Percentiles rank a stretch among this genome's conserved stretches.
Evolutionary conservation across 495 filamentous ascomycete species (phyloP).

Genomic region (Aspergillus sclerotioniger): DNA sequence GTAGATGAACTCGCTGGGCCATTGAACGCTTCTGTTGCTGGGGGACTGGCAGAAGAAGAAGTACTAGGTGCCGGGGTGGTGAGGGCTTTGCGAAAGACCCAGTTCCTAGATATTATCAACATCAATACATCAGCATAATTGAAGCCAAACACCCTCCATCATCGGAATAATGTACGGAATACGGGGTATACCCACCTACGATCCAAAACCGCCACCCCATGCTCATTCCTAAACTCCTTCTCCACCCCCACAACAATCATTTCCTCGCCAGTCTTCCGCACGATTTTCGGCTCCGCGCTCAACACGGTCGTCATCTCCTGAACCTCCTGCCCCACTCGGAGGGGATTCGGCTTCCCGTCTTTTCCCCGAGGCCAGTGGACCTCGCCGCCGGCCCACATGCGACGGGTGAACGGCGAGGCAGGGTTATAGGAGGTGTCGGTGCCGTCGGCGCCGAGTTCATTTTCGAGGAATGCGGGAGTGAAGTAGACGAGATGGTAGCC

Average conservation of each 20-base stretch:
- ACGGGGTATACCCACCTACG: conserved; percentile 36
- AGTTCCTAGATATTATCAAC: conserved; percentile 45
- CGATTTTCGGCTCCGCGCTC: conserved; percentile 49
- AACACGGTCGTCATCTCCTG: conserved; percentile 57
- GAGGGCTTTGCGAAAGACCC: conserved; percentile 58
- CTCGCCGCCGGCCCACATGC: conserved; percentile 79
- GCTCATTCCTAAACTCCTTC: conserved; percentile 54
- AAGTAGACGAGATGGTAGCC: conserved; percentile 77
- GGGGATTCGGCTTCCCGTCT: conserved; percentile 34
- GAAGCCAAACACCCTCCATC: background rate
- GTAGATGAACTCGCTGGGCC: conserved; percentile 25
- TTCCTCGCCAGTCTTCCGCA: conserved; percentile 53
- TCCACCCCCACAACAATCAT: conserved; percentile 67
- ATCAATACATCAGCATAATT: background rate
- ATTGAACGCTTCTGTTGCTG: conserved; percentile 24
- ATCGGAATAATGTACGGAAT: background rate
- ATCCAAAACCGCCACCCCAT: conserved; percentile 54
- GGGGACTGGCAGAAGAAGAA: background rate
- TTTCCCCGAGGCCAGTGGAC: conserved; percentile 47
- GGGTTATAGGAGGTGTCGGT: conserved; percentile 71
- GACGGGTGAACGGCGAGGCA: conserved; percentile 57
- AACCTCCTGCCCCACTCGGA: conserved; percentile 53
- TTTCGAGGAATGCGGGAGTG: conserved; percentile 54
- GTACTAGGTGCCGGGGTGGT: conserved; percentile 18
- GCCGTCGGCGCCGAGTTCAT: conserved; percentile 62